A percentile compares a stretch with the other conserved stretches of the same genome.
Conservation (phyloP, 2,329 filamentous ascomycete species). For the Lasiodiplodia gonubiensis region DNA sequence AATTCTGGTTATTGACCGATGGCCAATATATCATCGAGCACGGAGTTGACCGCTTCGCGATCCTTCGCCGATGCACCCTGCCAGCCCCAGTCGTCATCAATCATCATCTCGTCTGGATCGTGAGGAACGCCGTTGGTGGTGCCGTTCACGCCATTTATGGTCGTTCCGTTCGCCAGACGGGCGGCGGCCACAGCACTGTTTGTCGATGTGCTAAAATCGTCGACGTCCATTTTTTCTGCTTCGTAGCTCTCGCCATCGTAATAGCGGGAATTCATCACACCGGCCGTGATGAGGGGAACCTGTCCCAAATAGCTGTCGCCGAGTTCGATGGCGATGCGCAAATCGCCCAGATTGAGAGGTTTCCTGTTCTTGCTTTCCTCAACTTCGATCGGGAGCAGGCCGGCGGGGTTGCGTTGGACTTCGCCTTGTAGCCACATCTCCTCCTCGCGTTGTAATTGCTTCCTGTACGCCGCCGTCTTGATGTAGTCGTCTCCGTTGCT, state of each 20-base stretch:
- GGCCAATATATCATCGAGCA: conserved; percentile 28
- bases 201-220: conserved; percentile 11
- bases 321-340: conserved; percentile 76
- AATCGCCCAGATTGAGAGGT: conserved; percentile 76
- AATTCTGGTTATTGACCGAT: conserved; percentile 12
- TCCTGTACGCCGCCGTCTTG: conserved; percentile 78
- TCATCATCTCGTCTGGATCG: conserved; percentile 44
- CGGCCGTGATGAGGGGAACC: conserved; percentile 75
- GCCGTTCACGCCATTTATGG: conserved; percentile 34
- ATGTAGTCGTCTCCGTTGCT: conserved; percentile 64
- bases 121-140: conserved; percentile 30
- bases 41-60: conserved; percentile 36
- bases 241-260: conserved; percentile 58
- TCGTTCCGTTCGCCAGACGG: conserved; percentile 22
- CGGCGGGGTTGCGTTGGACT: conserved; percentile 73
- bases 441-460: conserved; percentile 78
- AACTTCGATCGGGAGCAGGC: conserved; percentile 79
- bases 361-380: conserved; percentile 75
- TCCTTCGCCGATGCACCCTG: conserved; percentile 42
- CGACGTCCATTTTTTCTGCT: conserved; percentile 19
- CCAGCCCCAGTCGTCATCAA: conserved; percentile 47
- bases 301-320: conserved; percentile 77
- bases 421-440: conserved; percentile 74
- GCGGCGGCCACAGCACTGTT: conserved; percentile 20
- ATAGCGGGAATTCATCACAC: conserved; percentile 69